These are phyloP conservation scores for Penicillium verhagenii DNA, from an alignment of 495 filamentous ascomycete species.

Conservation along the genomic window DNA sequence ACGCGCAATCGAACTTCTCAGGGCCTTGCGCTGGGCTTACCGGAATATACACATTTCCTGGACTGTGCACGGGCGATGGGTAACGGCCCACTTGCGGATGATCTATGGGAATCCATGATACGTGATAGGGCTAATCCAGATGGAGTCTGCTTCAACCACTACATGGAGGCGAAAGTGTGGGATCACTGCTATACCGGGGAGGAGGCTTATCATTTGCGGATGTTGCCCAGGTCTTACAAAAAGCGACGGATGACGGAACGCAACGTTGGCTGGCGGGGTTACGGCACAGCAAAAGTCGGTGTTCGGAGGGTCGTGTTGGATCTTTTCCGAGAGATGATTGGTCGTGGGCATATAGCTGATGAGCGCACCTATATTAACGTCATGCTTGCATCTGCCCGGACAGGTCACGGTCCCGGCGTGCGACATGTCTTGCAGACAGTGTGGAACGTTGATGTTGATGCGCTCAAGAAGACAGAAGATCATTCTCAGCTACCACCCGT, in stretches of 20 bases:
- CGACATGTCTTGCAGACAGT: slow-evolving; percentile 47
- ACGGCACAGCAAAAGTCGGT: slow-evolving; percentile 31
- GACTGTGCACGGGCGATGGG: slow-evolving; percentile 52
- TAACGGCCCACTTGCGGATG: slow-evolving; percentile 42
- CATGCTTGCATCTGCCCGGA: slow-evolving; percentile 54
- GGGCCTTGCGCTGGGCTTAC: slow-evolving; percentile 32
- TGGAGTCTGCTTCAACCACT: slow-evolving; percentile 57
- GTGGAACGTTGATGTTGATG: slow-evolving; percentile 59
- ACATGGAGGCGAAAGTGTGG: slow-evolving; percentile 50
- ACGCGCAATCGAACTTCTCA: slow-evolving; percentile 30
- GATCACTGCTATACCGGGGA: slow-evolving; percentile 31
- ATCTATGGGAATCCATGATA: slow-evolving; percentile 52
- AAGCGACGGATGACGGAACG: slow-evolving; percentile 24
- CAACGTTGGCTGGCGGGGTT: slow-evolving; percentile 30
- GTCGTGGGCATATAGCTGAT: slow-evolving; percentile 43
- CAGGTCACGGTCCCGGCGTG: slow-evolving; percentile 51
- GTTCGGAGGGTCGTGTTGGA: slow-evolving; percentile 33
- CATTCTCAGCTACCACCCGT: slow-evolving; percentile 25
- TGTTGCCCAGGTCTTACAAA: slow-evolving; percentile 35
- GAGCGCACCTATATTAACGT: slow-evolving; percentile 57
- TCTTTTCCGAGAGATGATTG: slow-evolving; percentile 53
- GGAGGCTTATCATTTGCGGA: slow-evolving; percentile 40
- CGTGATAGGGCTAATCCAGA: slow-evolving; percentile 41
- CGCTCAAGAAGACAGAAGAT: slow-evolving; percentile 26
- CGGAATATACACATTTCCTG: slow-evolving; percentile 58